Base-by-base conservation (phyloP, 345 rosid species). In the Leavenworthia alabamica region DNA sequence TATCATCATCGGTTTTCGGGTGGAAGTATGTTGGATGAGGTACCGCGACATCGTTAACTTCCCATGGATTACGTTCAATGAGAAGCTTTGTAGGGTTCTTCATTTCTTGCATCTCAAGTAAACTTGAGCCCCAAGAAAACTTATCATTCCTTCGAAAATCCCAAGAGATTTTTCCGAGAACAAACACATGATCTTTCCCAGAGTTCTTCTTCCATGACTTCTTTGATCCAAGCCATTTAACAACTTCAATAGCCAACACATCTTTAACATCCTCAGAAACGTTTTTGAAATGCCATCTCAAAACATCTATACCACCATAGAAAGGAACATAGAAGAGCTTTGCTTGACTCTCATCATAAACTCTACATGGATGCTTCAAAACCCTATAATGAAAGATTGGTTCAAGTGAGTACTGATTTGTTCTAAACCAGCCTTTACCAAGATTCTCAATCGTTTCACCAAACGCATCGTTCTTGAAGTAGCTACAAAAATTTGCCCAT, bases 211-310 rank as follows among this genome's bases (percentile, higher is more conserved):
- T 55, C 89, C 96, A 88, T 2, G 96, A 17, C 23, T 68, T 64
- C 26, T 61, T 81, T 19, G 83, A 70, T 32, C 72, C 78, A 2
- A 91, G 86, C 95, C 98, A 91, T 54, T 79, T 83, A 15, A 88
- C 47, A 16, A 86, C 76, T 42, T 91, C 95, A 6, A 78, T 9
- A 0, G 74, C 60, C 66, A 86, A 58, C 7, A 62, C 58, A 58
- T 88, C 92, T 48, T 86, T 88, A 17, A 83, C 83, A 49, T 86
- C 95, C 17, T 53, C 65, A 6, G 95, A 79, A 12, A 86, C 92
- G 50, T 86, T 91, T 71, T 73, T 88, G 81, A 91, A 88, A 71
- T 91, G 96, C 96, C 96, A 91, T 69, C 95, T 73, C 60, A 88
- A 58, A 62, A 91, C 78, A 75, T 88, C 95, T 0, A 92, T 48